Base-by-base conservation (phyloP, 305 asterid species). In the Fraxinus platypoda region DNA sequence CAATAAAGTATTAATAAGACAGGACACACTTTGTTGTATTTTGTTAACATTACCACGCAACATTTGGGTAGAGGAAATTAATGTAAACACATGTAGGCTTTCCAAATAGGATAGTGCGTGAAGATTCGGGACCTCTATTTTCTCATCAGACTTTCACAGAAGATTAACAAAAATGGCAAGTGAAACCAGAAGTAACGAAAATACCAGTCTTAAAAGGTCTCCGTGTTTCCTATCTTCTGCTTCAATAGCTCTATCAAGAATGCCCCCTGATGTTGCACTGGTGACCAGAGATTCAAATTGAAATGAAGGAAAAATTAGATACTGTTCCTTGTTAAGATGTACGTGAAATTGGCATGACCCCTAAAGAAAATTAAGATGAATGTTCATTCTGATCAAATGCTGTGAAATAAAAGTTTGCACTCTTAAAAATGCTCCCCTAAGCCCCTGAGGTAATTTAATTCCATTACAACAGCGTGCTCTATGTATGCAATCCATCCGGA, bases 221-320 rank as follows among this genome's bases (percentile, higher is more conserved):
- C 70, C 70, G 0, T 19, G 28, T 21, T 59, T 59, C 30, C 23
- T 59, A 19, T 59, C 70, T 59, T 59, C 70, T 19, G 28, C 70
- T 59, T 59, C 70, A 59, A 59, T 21, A 1, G 70, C 70, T 59
- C 70, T 59, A 59, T 59, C 28, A 59, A 59, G 28, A 59, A 59
- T 59, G 70, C 70, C 70, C 7, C 70, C 28, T 59, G 70, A 59
- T 59, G 70, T 59, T 59, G 70, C 70, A 59, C 70, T 59, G 70
- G 70, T 3, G 57, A 46, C 57, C 57, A 46, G 19, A 46, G 57
- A 4, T 46, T 46, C 57, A 46, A 46, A 13, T 46, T 46, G 57
- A 46, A 49, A 13, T 13, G 19, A 13, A 46, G 19, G 57, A 13
- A 3, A 13, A 46, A 15, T 46, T 46, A 46, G 57, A 13, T 46